Conservation (phyloP, 129 eudicot genomes). For the Kitagawia praeruptora region DNA sequence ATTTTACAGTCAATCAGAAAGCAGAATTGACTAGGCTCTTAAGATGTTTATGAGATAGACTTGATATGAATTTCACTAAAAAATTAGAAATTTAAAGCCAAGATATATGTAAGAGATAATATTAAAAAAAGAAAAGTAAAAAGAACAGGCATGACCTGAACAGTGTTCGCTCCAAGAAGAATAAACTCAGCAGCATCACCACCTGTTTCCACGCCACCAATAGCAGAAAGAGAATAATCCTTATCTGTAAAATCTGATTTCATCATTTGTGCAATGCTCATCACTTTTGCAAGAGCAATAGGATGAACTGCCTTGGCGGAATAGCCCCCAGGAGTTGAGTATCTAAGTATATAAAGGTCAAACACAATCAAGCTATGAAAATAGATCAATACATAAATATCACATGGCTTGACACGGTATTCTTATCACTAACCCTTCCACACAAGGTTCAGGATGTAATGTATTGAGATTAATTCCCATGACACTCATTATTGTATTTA, state of each 20-base stretch:
- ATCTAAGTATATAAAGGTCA: slow-evolving; percentile 30
- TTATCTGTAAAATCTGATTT: slow-evolving; percentile 54
- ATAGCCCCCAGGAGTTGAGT: slow-evolving; percentile 98
- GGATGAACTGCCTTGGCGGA: slow-evolving; percentile 97
- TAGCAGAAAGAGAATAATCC: slow-evolving; percentile 76
- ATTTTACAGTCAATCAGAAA: background rate
- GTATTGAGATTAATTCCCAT: slow-evolving; percentile 97
- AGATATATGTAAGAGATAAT: background rate
- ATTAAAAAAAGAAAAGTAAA: background rate
- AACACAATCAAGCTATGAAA: background rate
- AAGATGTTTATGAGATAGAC: background rate
- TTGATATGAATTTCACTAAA: background rate
- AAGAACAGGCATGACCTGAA: slow-evolving; percentile 45
- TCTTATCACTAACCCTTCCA: slow-evolving; percentile 69
- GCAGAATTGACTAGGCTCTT: background rate
- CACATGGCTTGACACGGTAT: background rate
- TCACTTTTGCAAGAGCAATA: slow-evolving; percentile 95
- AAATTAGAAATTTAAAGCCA: background rate
- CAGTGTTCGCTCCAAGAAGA: slow-evolving; percentile 94
- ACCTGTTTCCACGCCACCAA: slow-evolving; percentile 95
- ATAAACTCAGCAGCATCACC: slow-evolving; percentile 97
- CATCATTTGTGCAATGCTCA: slow-evolving; percentile 98
- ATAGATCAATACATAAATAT: slow-evolving; percentile 1
- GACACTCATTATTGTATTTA: slow-evolving; percentile 94
- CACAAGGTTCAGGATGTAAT: slow-evolving; percentile 97